Base-by-base conservation (phyloP, 805 yeast species). In the Metschnikowia arizonensis region DNA sequence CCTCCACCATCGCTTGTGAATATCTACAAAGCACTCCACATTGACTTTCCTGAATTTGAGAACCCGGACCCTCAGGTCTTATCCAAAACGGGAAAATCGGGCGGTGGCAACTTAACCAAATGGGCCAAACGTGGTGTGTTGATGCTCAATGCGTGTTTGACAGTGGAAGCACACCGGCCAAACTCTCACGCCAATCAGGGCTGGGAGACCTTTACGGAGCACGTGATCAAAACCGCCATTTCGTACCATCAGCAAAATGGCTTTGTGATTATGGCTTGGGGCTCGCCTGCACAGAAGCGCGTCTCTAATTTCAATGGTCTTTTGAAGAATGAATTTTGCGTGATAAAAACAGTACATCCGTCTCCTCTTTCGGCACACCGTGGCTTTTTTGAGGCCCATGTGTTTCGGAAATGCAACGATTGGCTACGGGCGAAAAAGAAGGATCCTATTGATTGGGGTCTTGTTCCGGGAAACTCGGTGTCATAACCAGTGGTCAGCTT, bases 41-140 rank as follows among this genome's bases (percentile, higher is more conserved):
- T 67, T 26, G 74, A 72, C 53, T 91, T 82, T 55, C 85, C 95
- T 0, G 81, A 80, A 10, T 90, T 87, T 58, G 68, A 64, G 39
- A 65, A 76, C 6, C 89, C 90, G 0, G 74, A 76, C 21, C 53
- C 54, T 43, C 53, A 51, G 11, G 35, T 46, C 30, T 51, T 65
- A 15, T 38, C 43, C 30, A 55, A 54, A 38, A 37, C 47, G 26
- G 68, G 68, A 2, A 54, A 42, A 2, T 66, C 68, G 2, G 77
- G 77, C 10, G 75, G 75, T 1, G 91, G 90, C 0, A 82, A 86
- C 52, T 69, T 93, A 48, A 79, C 87, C 0, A 72, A 76, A 39
- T 93, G 99, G 99, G 86, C 97, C 1, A 54, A 74, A 30, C 83
- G 83, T 53, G 99, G 99, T 3, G 96, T 93, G 2, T 67, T 93